Conservation (phyloP, 75 land plant genomes). For the Pinus albicaulis region DNA sequence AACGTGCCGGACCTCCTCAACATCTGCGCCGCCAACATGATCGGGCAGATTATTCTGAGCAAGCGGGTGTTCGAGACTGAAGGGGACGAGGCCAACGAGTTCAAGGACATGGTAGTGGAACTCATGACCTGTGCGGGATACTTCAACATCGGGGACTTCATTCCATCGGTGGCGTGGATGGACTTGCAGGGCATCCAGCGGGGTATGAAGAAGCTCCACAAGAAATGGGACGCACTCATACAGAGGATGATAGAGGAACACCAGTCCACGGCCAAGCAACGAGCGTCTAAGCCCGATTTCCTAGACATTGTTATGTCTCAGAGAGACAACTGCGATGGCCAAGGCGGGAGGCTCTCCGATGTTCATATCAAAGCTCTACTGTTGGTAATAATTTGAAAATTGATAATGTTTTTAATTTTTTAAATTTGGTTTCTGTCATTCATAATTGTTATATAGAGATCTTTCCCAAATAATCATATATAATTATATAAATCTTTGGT, state of each 20-base stretch:
- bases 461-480: too few species aligned
- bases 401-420: too few species aligned
- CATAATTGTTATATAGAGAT: too few species aligned
- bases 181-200: conserved; percentile 4
- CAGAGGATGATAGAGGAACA: conserved; percentile 5
- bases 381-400: neutral
- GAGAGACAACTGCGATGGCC: neutral
- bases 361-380: conserved; percentile 5
- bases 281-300: neutral
- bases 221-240: neutral
- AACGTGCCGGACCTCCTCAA: neutral
- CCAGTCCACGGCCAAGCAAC: neutral
- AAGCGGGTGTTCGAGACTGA: neutral
- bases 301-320: neutral
- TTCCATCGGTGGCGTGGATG: conserved; percentile 10
- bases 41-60: neutral
- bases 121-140: conserved; percentile 9
- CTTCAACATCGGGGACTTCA: conserved; percentile 11
- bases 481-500: too few species aligned
- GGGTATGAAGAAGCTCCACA: conserved; percentile 10
- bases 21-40: neutral
- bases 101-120: conserved; percentile 12
- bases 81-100: conserved; percentile 17
- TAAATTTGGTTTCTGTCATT: too few species aligned
- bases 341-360: neutral